Conservation (phyloP, 805 yeast species). For the Starmera dryadoides region DNA sequence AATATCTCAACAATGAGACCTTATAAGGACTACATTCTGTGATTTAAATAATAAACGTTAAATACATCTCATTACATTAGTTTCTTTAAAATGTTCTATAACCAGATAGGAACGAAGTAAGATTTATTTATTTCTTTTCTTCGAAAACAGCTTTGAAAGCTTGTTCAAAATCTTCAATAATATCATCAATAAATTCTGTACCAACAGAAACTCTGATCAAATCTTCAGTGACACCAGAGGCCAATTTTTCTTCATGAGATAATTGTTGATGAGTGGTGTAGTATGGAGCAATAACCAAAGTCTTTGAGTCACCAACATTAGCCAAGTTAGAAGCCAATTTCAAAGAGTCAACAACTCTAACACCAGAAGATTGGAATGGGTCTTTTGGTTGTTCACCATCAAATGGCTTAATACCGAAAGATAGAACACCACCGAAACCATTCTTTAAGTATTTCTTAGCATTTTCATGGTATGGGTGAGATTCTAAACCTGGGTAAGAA, state of each 20-base stretch:
- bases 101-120: no score
- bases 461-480: slow-evolving; percentile 68
- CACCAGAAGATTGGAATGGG: slow-evolving; percentile 71
- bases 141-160: slow-evolving; percentile 61
- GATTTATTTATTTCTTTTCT: no score
- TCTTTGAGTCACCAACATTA: slow-evolving; percentile 94
- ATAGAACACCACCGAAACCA: slow-evolving; percentile 83
- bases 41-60: no score
- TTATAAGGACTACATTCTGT: no score
- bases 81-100: no score
- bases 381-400: slow-evolving; percentile 41
- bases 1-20: no score
- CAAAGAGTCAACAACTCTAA: slow-evolving; percentile 75
- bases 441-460: slow-evolving; percentile 77
- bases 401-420: slow-evolving; percentile 79
- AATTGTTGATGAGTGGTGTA: slow-evolving; percentile 95
- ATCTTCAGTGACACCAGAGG: slow-evolving; percentile 85
- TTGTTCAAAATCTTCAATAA: slow-evolving; percentile 83
- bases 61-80: no score
- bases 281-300: slow-evolving; percentile 93
- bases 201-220: slow-evolving; percentile 87
- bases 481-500: slow-evolving; percentile 82
- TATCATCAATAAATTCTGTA: slow-evolving; percentile 85
- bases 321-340: slow-evolving; percentile 89
- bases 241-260: slow-evolving; percentile 67